Base-by-base conservation (phyloP, 176 grass and related monocot genomes). In the Oryza coarctata region DNA sequence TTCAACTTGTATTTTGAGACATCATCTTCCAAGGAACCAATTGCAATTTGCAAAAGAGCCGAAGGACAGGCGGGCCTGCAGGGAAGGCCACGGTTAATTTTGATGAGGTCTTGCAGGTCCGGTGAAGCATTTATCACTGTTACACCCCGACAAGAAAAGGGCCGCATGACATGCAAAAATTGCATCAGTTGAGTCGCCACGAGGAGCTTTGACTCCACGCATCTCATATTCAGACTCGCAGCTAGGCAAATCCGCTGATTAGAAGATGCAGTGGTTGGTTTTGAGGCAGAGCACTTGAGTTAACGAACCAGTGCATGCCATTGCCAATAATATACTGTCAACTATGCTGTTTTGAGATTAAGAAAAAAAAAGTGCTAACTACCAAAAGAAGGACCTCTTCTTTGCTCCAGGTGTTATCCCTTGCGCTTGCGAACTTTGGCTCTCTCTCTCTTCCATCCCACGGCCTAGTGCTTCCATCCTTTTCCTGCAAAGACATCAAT, bases 381-480 rank as follows among this genome's bases (percentile, higher is more conserved):
- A 83, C 68, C 69, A 74, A 78, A 78, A 74, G 29, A 90, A 86
- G 66, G 74, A 86, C 12, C 44, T 79, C 79, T 86, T 90, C 73
- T 69, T 73, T 27, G 13, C 61, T 43, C 57, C 28, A 49, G 78
- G 6, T 38, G 80, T 36, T 50, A 67, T 58, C 17, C 11, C 38
- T 76, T 79, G 67, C 9, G 1, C 68, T 1, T 7, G 26, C 39
- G 79, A 61, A 74, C 58, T 78, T 73, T 71, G 72, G 44, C 76
- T 63, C 44, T 60, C 83, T 63, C 79, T 86, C 84, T 88, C 88
- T 79, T 12, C 40, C 50, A 98, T 90, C 25, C 90, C 93, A 79
- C 41, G 65, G 70, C 90, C 93, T 55, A 98, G 70, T 18, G 93
- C 88, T 88, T 90, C 93, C 62, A 93, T 64, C 68, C 93, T 95